phyloP scores from a whole-genome alignment of 1,139 yeast species.

The Lodderomyces elongisporus region DNA sequence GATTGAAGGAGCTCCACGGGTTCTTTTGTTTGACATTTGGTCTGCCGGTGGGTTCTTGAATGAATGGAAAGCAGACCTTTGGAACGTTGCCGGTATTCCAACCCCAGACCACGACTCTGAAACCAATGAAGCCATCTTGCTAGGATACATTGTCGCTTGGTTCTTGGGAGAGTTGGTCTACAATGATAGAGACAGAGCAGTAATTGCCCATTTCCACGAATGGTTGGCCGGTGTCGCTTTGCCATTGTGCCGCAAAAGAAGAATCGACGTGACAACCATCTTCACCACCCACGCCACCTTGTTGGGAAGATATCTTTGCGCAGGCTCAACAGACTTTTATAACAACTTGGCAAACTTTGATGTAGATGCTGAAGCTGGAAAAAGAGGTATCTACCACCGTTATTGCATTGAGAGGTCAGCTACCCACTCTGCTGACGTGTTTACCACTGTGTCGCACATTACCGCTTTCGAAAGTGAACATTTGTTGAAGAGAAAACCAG shows the following conservation, averaged over 20 bases:
- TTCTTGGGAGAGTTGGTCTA: conserved; percentile 88
- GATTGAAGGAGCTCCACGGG: conserved; percentile 96
- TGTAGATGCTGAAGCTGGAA: conserved; percentile 97
- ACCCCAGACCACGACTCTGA: conserved; percentile 86
- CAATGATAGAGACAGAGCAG: conserved; percentile 79
- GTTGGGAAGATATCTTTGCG: conserved; percentile 91
- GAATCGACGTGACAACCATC: conserved; percentile 89
- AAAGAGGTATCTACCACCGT: conserved; percentile 93
- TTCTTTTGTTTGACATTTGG: conserved; percentile 76
- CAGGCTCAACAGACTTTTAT: conserved; percentile 93
- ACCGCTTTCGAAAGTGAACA: conserved; percentile 96
- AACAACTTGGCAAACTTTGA: conserved; percentile 87
- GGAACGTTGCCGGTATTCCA: conserved; percentile 91
- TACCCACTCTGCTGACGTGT: conserved; percentile 93
- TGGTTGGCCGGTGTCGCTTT: conserved; percentile 98
- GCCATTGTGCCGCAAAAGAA: conserved; percentile 86
- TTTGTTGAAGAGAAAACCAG: conserved; percentile 89
- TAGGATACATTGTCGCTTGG: conserved; percentile 96
- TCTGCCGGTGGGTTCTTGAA: conserved; percentile 67
- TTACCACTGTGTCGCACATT: conserved; percentile 94
- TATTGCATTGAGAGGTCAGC: conserved; percentile 97
- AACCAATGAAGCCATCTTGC: conserved; percentile 84
- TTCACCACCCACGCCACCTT: conserved; percentile 97
- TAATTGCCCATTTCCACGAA: conserved; percentile 93
- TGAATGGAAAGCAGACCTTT: conserved; percentile 93